Percentiles rank a stretch among this genome's conserved stretches.
These are phyloP conservation scores for Trichaptum fuscoviolaceum DNA, from an alignment of 768 basidiomycete species.

Conservation along the genomic window DNA sequence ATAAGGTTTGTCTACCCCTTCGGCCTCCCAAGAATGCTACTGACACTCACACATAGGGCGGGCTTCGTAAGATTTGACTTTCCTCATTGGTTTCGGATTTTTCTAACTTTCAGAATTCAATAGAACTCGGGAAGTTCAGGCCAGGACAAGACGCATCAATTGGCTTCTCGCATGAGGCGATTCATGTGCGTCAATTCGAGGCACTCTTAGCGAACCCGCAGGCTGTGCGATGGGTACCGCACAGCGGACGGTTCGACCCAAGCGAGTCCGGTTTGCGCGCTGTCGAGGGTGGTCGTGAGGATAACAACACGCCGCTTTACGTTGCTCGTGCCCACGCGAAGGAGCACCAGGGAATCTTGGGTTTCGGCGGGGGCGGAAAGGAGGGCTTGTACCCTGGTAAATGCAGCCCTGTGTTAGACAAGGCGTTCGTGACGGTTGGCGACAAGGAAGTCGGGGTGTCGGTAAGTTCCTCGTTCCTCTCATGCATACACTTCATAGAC, in stretches of 20 bases:
- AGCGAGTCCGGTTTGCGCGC: constrained; percentile 39
- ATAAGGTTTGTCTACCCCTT: constrained; percentile 39
- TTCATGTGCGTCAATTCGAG: constrained; percentile 60
- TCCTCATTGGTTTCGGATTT: neutral
- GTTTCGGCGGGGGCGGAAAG: neutral
- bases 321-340: constrained; percentile 46
- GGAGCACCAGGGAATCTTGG: neutral
- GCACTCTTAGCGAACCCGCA: constrained; percentile 60
- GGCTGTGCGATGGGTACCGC: constrained; percentile 54
- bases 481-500: neutral
- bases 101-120: neutral
- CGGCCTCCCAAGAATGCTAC: neutral
- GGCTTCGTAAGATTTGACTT: constrained; percentile 38
- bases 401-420: neutral
- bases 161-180: constrained; percentile 54
- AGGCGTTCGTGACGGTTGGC: neutral
- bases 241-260: constrained; percentile 41
- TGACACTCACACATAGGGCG: constrained; percentile 33
- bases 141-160: constrained; percentile 50
- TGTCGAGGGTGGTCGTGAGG: constrained; percentile 66
- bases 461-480: neutral
- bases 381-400: neutral
- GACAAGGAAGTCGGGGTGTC: neutral
- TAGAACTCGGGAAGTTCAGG: neutral
- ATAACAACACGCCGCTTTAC: constrained; percentile 54